A percentile compares a stretch with the other conserved stretches of the same genome.
These are phyloP conservation scores for Arthrinium phaeospermum DNA, from an alignment of 2,329 filamentous ascomycete genomes.

Conservation along the genomic window DNA sequence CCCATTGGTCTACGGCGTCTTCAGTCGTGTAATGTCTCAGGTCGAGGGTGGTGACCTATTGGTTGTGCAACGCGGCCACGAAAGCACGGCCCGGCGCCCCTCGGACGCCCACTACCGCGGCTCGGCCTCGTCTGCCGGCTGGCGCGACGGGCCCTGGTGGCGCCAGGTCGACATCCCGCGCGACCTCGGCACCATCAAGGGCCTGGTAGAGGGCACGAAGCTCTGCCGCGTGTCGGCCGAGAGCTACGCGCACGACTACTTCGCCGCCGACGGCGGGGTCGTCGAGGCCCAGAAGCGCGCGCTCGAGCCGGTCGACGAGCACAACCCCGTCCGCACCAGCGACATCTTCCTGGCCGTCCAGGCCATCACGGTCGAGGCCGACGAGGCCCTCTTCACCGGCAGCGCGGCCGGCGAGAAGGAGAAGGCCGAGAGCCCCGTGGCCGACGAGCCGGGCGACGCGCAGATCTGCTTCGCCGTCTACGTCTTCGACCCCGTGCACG, in stretches of 20 bases:
- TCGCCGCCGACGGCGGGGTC: slow-evolving; percentile 76
- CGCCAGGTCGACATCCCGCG: slow-evolving; percentile 72
- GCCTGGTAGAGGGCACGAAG: slow-evolving; percentile 86
- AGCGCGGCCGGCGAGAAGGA: slow-evolving; percentile 58
- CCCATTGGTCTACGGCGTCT: slow-evolving; percentile 88
- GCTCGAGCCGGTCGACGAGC: slow-evolving; percentile 78
- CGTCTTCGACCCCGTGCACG: slow-evolving; percentile 86
- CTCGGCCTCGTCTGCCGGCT: slow-evolving; percentile 66
- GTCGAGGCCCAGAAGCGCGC: slow-evolving; percentile 81
- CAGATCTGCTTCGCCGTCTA: slow-evolving; percentile 78
- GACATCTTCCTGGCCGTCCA: slow-evolving; percentile 97
- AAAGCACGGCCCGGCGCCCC: slow-evolving; percentile 73
- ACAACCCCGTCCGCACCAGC: slow-evolving; percentile 88
- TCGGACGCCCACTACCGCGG: slow-evolving; percentile 61
- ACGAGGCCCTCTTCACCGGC: slow-evolving; percentile 72
- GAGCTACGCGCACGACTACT: slow-evolving; percentile 85
- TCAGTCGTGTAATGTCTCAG: slow-evolving; percentile 97
- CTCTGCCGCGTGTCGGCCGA: slow-evolving; percentile 89
- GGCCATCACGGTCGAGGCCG: slow-evolving; percentile 72
- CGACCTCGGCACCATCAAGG: slow-evolving; percentile 79
- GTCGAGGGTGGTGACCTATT: slow-evolving; percentile 95
- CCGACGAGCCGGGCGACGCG: slow-evolving; percentile 60
- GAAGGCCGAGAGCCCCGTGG: slow-evolving; percentile 58
- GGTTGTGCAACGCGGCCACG: slow-evolving; percentile 91
- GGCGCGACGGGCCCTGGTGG: slow-evolving; percentile 98